Evolutionary conservation across 768 basidiomycete species (phyloP).

Genomic region (Tricholoma bakamatsutake): DNA sequence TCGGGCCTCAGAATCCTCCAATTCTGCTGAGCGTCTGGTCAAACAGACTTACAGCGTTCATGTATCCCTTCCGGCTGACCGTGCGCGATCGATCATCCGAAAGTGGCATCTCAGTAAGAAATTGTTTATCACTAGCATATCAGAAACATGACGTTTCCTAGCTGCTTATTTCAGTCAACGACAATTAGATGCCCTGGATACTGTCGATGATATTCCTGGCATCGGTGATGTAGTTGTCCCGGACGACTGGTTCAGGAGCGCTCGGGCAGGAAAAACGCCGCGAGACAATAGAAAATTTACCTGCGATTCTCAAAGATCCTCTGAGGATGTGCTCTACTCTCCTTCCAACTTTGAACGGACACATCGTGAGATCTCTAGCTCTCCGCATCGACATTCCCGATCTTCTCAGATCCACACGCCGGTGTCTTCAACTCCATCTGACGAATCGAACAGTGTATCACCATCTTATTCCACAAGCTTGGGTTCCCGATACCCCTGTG

Average conservation of each 20-base stretch:
- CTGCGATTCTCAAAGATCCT: constrained; percentile 23
- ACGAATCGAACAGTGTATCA: constrained; percentile 29
- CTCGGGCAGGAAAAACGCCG: constrained; percentile 60
- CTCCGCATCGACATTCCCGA: constrained; percentile 20
- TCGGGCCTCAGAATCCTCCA: constrained; percentile 26
- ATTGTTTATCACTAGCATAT: constrained; percentile 12
- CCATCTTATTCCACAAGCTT: constrained; percentile 35
- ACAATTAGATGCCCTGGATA: constrained; percentile 62
- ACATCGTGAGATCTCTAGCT: constrained; percentile 12
- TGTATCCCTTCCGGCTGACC: constrained; percentile 55
- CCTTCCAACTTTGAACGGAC: constrained; percentile 17
- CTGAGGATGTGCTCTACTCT: constrained; percentile 21
- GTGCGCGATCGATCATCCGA: constrained; percentile 44
- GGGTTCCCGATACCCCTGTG: constrained; percentile 17
- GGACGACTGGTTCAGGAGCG: constrained; percentile 75
- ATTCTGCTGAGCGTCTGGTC: constrained; percentile 61
- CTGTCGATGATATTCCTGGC: constrained; percentile 63
- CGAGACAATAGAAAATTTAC: constrained; percentile 41
- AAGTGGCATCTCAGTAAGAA: constrained; percentile 83
- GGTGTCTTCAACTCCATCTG: constrained; percentile 22
- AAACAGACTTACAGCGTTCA: constrained; percentile 85
- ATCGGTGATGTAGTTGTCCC: constrained; percentile 65
- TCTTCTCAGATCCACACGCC: constrained; percentile 22
- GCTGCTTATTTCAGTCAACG: constrained; percentile 84
- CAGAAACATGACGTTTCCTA: constrained; percentile 28